Evolutionary conservation across 192 early-diverging fungal species (phyloP), one percentile per base, ranked within the genome.

Genomic region (Mortierella hygrophila): DNA sequence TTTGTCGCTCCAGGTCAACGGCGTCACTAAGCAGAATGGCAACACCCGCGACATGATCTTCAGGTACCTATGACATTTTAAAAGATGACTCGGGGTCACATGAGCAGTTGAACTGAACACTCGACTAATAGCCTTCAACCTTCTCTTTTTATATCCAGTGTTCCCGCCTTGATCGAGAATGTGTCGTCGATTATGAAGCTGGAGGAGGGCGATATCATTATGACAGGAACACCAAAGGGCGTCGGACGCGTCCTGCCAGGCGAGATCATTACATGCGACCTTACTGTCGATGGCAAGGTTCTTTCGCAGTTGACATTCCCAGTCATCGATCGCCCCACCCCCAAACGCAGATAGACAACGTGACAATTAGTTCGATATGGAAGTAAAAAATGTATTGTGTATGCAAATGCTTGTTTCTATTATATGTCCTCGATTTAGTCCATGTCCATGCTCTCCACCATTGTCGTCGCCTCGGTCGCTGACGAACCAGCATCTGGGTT

Each of bases 1-100:
- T 47, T 83, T 98, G 71, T 95, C 94, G 93, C 91, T 97, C 23
- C 93, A 96, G 82, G 90, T 96, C 40, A 94, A 97, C 76, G 96
- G 93, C 13, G 80, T 91, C 81, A 89, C 94, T 68, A 92, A 92
- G 82, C 97, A 99, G 89, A 84, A 96, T 74, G 98, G 98, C 7
- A 86, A 89, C 65, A 98, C 98, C 0, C 91, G 90, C 41, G 96
- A 98, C 74, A 98, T 99, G 97, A 93, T 98, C 29, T 99, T 99
- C 87, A 92, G 91, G 94, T 95, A 84, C 78, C 11, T 4, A 13
- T 29, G 23, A 90, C 60, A 13, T 1, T 23, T 32, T 32, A 8
- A 65, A 15, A 23, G 69, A 5, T 5, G 11, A 41, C 35, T 35
- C 23, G 40, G 3, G 16, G 38, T 44, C 44, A 20, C 10, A 21